Conservation (phyloP, 805 yeast genomes). For the Candida gorgasii region DNA sequence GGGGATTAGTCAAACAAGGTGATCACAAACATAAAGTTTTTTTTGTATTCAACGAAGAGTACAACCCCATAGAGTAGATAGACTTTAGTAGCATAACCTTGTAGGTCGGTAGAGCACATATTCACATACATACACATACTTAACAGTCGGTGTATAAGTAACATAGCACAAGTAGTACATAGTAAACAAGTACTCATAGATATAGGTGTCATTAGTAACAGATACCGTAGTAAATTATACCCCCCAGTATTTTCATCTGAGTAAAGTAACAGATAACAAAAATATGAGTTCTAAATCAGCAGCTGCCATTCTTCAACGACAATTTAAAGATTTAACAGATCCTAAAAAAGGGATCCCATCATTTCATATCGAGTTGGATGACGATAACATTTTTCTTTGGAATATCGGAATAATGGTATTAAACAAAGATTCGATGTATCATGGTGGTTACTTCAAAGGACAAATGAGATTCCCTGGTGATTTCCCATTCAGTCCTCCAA, state of each 20-base stretch:
- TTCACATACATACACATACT: background rate
- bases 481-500: slow-evolving; percentile 91
- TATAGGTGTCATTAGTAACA: too few relatives aligned
- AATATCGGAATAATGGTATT: slow-evolving; percentile 91
- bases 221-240: too few relatives aligned
- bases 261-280: too few relatives aligned
- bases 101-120: too few relatives aligned
- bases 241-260: too few relatives aligned
- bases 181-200: too few relatives aligned
- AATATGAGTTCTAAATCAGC: slow-evolving; percentile 61
- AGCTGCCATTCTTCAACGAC: slow-evolving; percentile 87
- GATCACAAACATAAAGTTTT: slow-evolving; percentile 6
- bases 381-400: slow-evolving; percentile 64
- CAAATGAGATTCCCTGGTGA: slow-evolving; percentile 91
- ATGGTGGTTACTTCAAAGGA: slow-evolving; percentile 93
- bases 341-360: slow-evolving; percentile 71
- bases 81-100: too few relatives aligned
- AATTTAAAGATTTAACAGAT: slow-evolving; percentile 89
- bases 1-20: slow-evolving; percentile 9
- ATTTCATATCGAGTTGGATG: slow-evolving; percentile 64
- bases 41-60: background rate
- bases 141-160: too few relatives aligned
- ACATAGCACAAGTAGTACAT: too few relatives aligned
- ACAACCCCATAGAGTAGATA: background rate
- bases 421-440: slow-evolving; percentile 84